Conservation (phyloP, 1,139 yeast genomes). For the Geotrichum siamense region DNA sequence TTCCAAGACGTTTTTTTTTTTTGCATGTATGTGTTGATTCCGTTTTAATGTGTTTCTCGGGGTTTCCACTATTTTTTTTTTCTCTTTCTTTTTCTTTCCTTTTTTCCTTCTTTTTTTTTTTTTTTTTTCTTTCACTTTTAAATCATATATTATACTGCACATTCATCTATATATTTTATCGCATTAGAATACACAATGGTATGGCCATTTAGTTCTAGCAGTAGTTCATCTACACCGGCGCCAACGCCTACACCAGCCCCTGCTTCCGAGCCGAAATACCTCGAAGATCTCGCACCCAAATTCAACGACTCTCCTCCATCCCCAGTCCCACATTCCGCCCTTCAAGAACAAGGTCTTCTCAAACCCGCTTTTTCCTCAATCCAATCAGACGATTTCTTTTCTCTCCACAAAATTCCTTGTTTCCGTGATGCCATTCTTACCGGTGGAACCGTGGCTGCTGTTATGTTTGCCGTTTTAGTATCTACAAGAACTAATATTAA, state of each 20-base stretch:
- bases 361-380: conserved; percentile 26
- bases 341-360: conserved; percentile 14
- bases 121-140: no score
- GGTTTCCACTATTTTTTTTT: no score
- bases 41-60: no score
- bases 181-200: no score
- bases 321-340: neutral
- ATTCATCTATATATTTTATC: no score
- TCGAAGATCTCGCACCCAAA: conserved; percentile 34
- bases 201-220: conserved; percentile 16
- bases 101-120: no score
- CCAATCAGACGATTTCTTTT: conserved; percentile 47
- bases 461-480: conserved; percentile 61
- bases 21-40: no score
- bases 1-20: no score
- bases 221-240: neutral
- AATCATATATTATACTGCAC: no score
- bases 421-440: conserved; percentile 83
- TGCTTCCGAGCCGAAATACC: conserved; percentile 11
- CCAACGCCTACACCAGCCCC: neutral
- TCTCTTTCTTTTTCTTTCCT: no score
- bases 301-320: conserved; percentile 26
- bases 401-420: conserved; percentile 69
- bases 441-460: conserved; percentile 81
- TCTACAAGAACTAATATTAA: conserved; percentile 53